Conservation (phyloP, 257 asterid genomes). For the Solanum peruvianum region DNA sequence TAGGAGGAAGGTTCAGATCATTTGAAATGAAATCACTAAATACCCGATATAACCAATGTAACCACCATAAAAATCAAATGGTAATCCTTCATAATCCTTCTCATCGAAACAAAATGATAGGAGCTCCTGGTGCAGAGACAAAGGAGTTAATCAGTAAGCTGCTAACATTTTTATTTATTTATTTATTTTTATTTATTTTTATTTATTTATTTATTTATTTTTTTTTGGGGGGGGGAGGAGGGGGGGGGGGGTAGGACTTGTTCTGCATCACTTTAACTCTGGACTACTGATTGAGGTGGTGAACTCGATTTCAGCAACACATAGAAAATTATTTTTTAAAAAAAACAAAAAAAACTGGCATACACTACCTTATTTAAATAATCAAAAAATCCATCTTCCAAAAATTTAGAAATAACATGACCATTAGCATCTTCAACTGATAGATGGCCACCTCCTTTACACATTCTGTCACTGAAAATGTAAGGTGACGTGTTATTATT, state of each 20-base stretch:
- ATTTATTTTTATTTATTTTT: too few species aligned
- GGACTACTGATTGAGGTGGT: neutral
- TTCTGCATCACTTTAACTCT: neutral
- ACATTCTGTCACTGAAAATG: conserved; percentile 25
- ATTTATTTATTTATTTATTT: too few species aligned
- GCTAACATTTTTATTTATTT: neutral
- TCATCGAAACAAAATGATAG: conserved; percentile 61
- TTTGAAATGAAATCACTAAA: neutral
- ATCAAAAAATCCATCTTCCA: conserved; percentile 68
- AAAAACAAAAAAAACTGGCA: neutral
- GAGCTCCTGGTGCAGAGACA: conserved; percentile 55
- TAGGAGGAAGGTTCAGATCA: neutral
- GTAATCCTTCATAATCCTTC: conserved; percentile 79
- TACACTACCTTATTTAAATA: conserved; percentile 54
- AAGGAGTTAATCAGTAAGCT: neutral
- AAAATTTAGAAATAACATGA: conserved; percentile 16
- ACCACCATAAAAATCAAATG: conserved; percentile 91
- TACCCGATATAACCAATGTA: conserved; percentile 96
- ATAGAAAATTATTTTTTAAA: neutral
- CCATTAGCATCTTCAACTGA: conserved; percentile 67
- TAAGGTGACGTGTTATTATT: neutral
- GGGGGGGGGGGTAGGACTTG: neutral
- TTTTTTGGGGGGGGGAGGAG: neutral
- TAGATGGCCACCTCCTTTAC: conserved; percentile 53
- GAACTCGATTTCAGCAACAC: neutral